Evolutionary conservation across 192 early-diverging fungal genomes (phyloP), one percentile per base, ranked within the genome.

Genomic region (Coemansia sp.): DNA sequence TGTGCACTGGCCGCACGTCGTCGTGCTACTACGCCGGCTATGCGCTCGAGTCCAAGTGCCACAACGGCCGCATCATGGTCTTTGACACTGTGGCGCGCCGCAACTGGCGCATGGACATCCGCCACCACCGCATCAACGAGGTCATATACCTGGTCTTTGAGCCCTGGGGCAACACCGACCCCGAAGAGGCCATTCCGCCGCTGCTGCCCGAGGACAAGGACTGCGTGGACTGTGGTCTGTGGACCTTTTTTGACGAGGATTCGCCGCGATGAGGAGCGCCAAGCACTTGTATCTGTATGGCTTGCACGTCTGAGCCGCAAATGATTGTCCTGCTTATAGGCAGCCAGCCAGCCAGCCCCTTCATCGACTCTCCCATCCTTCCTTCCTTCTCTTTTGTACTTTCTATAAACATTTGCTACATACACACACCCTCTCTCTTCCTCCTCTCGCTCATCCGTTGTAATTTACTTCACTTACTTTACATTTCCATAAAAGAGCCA

Each of bases 21-120:
- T 68, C 67, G 25, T 93, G 92, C 68, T 93, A 90, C 63, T 89
- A 88, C 60, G 87, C 83, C 20, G 88, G 85, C 1, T 92, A 92
- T 64, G 91, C 90, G 14, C 73, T 92, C 64, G 92, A 98, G 68
- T 88, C 91, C 7, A 85, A 86, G 58, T 98, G 96, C 66, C 96
- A 97, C 73, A 77, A 87, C 32, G 96, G 96, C 7, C 76, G 86
- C 39, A 70, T 74, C 49, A 85, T 90, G 68, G 65, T 90, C 0
- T 92, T 88, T 67, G 92, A 94, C 64, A 85, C 88, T 2, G 89
- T 92, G 12, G 68, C 70, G n/a, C 76, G 84, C 38, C 78, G 86
- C 25, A 83, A 79, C 40, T 90, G 87, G 90, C 84, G 86, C 56
- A 70, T 88, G 14, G 90, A 92, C 64, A 88, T 96, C 37, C 85